phyloP scores from a whole-genome alignment of 192 early-diverging fungal species.

The Entophlyctis luteolus region DNA sequence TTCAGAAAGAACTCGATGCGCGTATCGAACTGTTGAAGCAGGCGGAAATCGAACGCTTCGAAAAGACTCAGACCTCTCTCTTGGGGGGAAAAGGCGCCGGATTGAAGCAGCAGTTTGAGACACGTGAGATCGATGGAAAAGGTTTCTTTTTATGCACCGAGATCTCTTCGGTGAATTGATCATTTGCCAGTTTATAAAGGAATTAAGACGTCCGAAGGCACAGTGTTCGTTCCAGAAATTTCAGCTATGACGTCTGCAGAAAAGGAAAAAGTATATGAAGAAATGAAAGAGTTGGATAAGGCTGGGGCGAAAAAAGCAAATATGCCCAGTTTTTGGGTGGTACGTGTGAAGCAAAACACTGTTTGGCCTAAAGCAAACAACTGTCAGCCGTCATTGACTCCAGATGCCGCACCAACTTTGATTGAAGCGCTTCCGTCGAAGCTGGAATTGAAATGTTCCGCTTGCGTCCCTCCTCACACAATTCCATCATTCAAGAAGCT shows the following conservation, averaged over 20 bases:
- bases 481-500: slow-evolving; percentile 68
- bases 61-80: slow-evolving; percentile 57
- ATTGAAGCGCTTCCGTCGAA: slow-evolving; percentile 55
- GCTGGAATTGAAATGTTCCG: slow-evolving; percentile 55
- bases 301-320: slow-evolving; percentile 25
- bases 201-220: slow-evolving; percentile 27
- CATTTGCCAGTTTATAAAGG: slow-evolving; percentile 28
- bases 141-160: neutral
- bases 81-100: slow-evolving; percentile 11
- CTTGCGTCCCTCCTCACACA: slow-evolving; percentile 57
- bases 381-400: slow-evolving; percentile 66
- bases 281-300: slow-evolving; percentile 18
- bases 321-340: slow-evolving; percentile 70
- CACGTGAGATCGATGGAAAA: slow-evolving; percentile 26
- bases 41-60: slow-evolving; percentile 59
- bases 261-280: slow-evolving; percentile 6
- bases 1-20: slow-evolving; percentile 41
- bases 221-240: slow-evolving; percentile 26
- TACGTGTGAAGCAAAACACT: slow-evolving; percentile 22
- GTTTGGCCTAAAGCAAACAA: neutral
- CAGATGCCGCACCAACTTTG: slow-evolving; percentile 52
- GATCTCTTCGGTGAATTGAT: neutral
- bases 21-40: slow-evolving; percentile 45
- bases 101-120: slow-evolving; percentile 13
- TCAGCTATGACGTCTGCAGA: slow-evolving; percentile 3